phyloP scores from a whole-genome alignment of 1,284 basidiomycete genomes.

The Cryptococcus maquisensis region DNA sequence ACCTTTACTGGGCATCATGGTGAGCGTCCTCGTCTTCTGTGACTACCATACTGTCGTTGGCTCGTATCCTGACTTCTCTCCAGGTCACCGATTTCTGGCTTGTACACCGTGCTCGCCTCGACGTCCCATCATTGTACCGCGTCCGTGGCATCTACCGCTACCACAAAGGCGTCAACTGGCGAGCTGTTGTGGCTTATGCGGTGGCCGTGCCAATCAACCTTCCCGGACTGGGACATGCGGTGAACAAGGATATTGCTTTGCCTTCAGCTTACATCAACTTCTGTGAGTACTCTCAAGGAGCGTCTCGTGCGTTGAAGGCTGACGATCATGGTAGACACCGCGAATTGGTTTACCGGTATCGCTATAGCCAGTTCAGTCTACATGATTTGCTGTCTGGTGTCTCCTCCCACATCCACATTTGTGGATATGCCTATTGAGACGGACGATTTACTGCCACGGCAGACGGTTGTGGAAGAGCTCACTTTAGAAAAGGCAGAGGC shows the following conservation, averaged over 20 bases:
- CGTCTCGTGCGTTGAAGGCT: not conserved
- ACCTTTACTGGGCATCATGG: not conserved
- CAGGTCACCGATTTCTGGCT: not conserved
- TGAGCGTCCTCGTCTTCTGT: not conserved
- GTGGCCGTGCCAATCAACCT: not conserved
- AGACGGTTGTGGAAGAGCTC: no score
- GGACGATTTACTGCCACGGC: not conserved
- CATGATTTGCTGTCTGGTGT: not conserved
- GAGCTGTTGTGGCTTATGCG: slow-evolving; percentile 38
- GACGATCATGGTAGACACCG: not conserved
- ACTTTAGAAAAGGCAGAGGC: no score
- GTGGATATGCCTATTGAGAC: not conserved
- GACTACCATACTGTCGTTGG: not conserved
- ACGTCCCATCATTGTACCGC: not conserved
- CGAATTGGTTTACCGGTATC: not conserved
- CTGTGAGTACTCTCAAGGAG: not conserved
- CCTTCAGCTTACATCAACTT: not conserved
- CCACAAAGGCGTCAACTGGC: slow-evolving; percentile 43
- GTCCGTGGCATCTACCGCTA: slow-evolving; percentile 29
- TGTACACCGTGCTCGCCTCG: not conserved
- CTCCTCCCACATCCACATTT: not conserved
- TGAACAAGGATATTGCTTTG: not conserved
- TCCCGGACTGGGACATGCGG: not conserved
- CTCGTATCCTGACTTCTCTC: not conserved
- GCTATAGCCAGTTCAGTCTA: not conserved